Evolutionary conservation across 768 basidiomycete genomes (phyloP), one percentile per base, ranked within the genome.

Genomic region (Leccinum rimulosum): DNA sequence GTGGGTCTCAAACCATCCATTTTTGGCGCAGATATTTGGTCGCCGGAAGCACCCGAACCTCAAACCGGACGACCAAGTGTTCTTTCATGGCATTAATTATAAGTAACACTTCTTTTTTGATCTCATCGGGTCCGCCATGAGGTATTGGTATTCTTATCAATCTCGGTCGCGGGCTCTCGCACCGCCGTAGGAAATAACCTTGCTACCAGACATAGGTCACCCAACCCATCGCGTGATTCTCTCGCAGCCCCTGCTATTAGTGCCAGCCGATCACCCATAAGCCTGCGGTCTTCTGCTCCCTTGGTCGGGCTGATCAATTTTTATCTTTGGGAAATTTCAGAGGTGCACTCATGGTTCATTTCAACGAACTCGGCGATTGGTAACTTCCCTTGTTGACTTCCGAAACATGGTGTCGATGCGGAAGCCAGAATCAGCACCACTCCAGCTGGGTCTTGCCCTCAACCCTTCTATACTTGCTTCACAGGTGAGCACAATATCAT

Each of bases 381-480:
- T n/a, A 12, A 19, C 4, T 22, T 55, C 19, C 8, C 55, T 14
- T 9, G 17, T 19, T 8, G n/a, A 25, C 25, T 19, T 50, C 45
- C 52, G 28, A 38, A 57, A 52, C 45, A 64, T 3, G 63, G 54
- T 59, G 45, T 50, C 55, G 12, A 45, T 31, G 17, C 17, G 30
- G 15, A 17, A 55, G 19, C 30, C n/a, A 19, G 2, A 38, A 38
- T 38, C 15, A 17, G 36, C 12, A 38, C 12, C 36, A 11, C 14
- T 15, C 36, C 15, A 14, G 36, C 14, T 38, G 6, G 14, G 14
- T 15, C 36, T 38, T 11, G 9, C n/a, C 40, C 40, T 43, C 40
- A n/a, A 19, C 9, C n/a, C 40, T 43, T 10, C 40, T n/a, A 43
- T 43, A 19, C 19, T 45, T 22, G 19, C 22, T 47, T 19, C 43